phyloP scores from a whole-genome alignment of 305 asterid species.

The Fraxinus baroniana region DNA sequence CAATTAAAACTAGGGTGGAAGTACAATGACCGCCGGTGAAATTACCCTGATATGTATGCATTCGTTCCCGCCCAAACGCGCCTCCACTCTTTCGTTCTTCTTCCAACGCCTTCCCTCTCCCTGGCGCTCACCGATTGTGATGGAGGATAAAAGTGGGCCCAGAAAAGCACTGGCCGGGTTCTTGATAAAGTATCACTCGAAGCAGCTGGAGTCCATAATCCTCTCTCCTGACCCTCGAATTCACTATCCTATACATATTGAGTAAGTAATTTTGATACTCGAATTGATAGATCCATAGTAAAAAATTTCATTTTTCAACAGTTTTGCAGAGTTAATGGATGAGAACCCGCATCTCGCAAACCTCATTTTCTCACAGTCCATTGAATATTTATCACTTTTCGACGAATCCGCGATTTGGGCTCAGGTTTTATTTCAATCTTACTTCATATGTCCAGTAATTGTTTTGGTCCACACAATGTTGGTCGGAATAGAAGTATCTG shows the following conservation, averaged over 20 bases:
- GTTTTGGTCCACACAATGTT: neutral
- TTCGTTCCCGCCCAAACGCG: slow-evolving; percentile 6
- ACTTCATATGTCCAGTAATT: slow-evolving; percentile 5
- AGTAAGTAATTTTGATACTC: slow-evolving; percentile 43
- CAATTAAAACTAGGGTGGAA: neutral
- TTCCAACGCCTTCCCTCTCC: neutral
- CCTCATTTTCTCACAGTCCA: slow-evolving; percentile 71
- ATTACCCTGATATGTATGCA: neutral
- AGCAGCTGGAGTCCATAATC: slow-evolving; percentile 57
- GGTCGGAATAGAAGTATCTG: neutral
- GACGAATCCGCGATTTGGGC: slow-evolving; percentile 87
- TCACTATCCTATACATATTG: slow-evolving; percentile 73
- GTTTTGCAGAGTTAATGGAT: slow-evolving; percentile 82
- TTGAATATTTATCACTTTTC: slow-evolving; percentile 52
- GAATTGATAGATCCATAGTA: neutral
- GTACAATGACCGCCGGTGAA: neutral
- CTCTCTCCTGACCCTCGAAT: slow-evolving; percentile 75
- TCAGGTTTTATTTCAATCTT: slow-evolving; percentile 49
- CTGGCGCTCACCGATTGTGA: neutral
- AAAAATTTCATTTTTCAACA: slow-evolving; percentile 21
- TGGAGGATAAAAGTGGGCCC: slow-evolving; percentile 40
- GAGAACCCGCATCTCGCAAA: slow-evolving; percentile 69
- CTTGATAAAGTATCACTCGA: slow-evolving; percentile 51
- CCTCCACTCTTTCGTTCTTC: neutral
- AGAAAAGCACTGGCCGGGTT: slow-evolving; percentile 67